Evolutionary conservation across 345 rosid genomes (phyloP).

Genomic region (Streptanthus diversifolius): DNA sequence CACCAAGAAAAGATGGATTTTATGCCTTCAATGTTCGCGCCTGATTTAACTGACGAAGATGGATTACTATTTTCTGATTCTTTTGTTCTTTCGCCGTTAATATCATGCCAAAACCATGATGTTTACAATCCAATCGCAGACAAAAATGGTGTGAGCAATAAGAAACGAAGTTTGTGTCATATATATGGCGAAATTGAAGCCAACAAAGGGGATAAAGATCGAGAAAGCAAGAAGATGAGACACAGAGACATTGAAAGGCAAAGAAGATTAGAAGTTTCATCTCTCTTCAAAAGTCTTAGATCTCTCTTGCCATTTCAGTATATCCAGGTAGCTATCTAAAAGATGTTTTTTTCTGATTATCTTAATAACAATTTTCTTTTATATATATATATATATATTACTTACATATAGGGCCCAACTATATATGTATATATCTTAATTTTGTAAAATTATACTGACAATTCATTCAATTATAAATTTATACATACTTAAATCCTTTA

Average conservation of each 20-base stretch:
- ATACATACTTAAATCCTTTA: not conserved
- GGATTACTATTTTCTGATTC: slow-evolving; percentile 23
- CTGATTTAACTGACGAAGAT: slow-evolving; percentile 15
- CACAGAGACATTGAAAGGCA: slow-evolving; percentile 36
- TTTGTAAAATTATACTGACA: not conserved
- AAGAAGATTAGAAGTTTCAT: slow-evolving; percentile 32
- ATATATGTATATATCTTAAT: not conserved
- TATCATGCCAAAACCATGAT: slow-evolving; percentile 10
- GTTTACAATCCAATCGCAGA: not conserved
- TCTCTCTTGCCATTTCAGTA: slow-evolving; percentile 35
- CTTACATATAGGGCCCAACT: not conserved
- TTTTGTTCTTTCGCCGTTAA: slow-evolving; percentile 6
- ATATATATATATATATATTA: not conserved
- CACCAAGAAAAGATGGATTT: slow-evolving; percentile 16
- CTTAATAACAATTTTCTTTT: not conserved
- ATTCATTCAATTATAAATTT: not conserved
- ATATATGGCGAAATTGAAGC: not conserved
- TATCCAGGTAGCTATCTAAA: slow-evolving; percentile 16
- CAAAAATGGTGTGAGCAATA: slow-evolving; percentile 3
- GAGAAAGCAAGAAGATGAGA: slow-evolving; percentile 27
- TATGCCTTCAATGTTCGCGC: slow-evolving; percentile 11
- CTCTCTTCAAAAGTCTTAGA: slow-evolving; percentile 33
- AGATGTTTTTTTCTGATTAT: not conserved
- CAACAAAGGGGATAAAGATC: not conserved
- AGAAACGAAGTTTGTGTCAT: slow-evolving; percentile 26